Base-by-base conservation (phyloP, 257 asterid species). In the Lavandula angustifolia region DNA sequence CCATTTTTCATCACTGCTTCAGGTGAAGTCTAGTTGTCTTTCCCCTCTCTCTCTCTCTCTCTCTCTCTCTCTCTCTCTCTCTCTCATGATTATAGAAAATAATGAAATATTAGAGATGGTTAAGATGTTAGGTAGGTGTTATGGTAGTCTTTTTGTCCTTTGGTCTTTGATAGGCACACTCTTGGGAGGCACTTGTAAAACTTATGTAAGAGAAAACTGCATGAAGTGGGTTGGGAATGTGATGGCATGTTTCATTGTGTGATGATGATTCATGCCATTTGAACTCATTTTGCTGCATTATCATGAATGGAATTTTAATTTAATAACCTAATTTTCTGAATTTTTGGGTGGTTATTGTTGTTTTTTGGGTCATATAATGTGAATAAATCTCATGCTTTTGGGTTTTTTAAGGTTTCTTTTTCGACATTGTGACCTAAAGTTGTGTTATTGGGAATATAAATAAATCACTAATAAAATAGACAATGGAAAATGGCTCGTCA, bases 1-100 rank as follows among this genome's bases (percentile, higher is more conserved):
- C 75, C 88, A 33, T 87, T 92, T 87, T 85, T 87, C 81, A 73
- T 85, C 62, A 65, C 75, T 49, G 70, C 70, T 48, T 42, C 75
- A 31, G 76, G 64, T 72, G 76, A 47, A 72, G 82, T 73, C 56
- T 75, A 71, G 78, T 48, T 52, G 62, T 64, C 18, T 55, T 47
- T 66, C n/a, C n/a, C 27, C 1, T 22, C 27, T 22, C n/a, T n/a
- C n/a, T n/a, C n/a, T 22, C 27, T 22, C 27, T 22, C 27, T 22
- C 62, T n/a, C 13, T 8, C 64, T 59, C 14, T 29, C 33, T 13
- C 16, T 13, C 58, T 6, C 6, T 27, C 33, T 57, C 38, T 48
- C 6, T 10, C 46, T 64, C 50, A 12, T 70, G 68, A 22, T 64
- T 60, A 78, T 51, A 73, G 71, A 60, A 71, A 76, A 80, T 74